Conservation (phyloP, 257 asterid genomes). For the Gynochthodes officinalis region DNA sequence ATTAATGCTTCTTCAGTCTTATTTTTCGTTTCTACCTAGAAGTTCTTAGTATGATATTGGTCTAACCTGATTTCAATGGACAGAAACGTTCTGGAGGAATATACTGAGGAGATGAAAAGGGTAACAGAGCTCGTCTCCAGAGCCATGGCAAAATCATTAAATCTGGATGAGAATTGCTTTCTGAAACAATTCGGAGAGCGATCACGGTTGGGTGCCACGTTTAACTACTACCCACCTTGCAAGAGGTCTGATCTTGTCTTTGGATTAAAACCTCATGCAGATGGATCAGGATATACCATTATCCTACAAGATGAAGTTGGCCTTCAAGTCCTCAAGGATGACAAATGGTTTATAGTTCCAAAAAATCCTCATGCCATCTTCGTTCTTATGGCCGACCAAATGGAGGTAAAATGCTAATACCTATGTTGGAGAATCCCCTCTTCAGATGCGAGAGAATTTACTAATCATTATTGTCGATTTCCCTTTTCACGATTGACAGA, state of each 20-base stretch:
- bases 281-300: constrained; percentile 46
- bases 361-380: constrained; percentile 35
- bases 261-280: constrained; percentile 54
- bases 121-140: constrained; percentile 31
- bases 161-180: constrained; percentile 41
- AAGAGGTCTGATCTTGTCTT: constrained; percentile 42
- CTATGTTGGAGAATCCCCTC: no score
- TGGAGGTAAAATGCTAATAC: constrained; percentile 30
- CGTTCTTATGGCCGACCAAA: constrained; percentile 52
- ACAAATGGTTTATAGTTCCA: constrained; percentile 41
- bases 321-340: constrained; percentile 40
- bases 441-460: not conserved
- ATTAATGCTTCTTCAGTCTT: not conserved
- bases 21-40: not conserved
- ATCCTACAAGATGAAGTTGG: constrained; percentile 47
- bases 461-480: not conserved
- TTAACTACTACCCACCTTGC: constrained; percentile 48
- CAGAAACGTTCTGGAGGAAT: constrained; percentile 37
- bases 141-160: constrained; percentile 48
- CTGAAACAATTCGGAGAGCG: constrained; percentile 44
- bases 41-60: not conserved
- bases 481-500: constrained; percentile 20
- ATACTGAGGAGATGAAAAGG: constrained; percentile 30
- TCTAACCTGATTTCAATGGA: not conserved
- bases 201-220: constrained; percentile 30